Evolutionary conservation across 2,329 filamentous ascomycete species (phyloP), one percentile per base, ranked within the genome.

Genomic region (Gnomoniopsis sp.): DNA sequence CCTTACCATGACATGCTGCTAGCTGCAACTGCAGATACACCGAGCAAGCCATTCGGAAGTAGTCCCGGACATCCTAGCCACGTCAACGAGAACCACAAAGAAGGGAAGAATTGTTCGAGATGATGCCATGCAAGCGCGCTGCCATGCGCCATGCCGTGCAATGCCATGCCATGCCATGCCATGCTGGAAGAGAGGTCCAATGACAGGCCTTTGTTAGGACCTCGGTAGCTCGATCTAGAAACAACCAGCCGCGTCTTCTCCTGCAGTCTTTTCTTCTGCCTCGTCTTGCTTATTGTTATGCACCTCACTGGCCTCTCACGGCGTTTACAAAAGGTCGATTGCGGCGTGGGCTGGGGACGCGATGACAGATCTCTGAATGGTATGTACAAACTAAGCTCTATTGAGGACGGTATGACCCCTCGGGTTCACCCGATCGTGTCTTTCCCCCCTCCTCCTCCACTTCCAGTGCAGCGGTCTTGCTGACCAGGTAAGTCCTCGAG

Each of bases 91-190:
- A 49, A 47, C 11, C 3, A 53, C n/a, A 21, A 44, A n/a, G 38
- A 44, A 15, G 50, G n/a, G n/a, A n/a, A n/a, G n/a, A 26, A 17
- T 17, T 33, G 33, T 44, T 44, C 10, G 47, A 49, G 22, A 52
- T 52, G 55, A 47, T 53, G 55, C 50, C 51, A 51, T 51, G 59
- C 55, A 38, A 46, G n/a, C 41, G 46, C 30, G 30, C 23, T 21
- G 55, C 52, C 17, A 58, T 43, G 41, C 30, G 57, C 57, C 54
- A 47, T 53, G 55, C 50, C 51, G 48, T 51, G 59, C 55, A 38
- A 46, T 47, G 46, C 30, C 19, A 38, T 21, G 55, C 52, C 17
- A 58, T 44, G 59, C 54, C 57, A 59, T 57, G 59, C 59, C 55
- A 44, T 41, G 50, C 43, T 8, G 41, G 15, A 44, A 6, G 30